A percentile compares a stretch with the other conserved stretches of the same genome.
phyloP scores from a whole-genome alignment of 2,329 filamentous ascomycete genomes.

The Penicillium sp. region DNA sequence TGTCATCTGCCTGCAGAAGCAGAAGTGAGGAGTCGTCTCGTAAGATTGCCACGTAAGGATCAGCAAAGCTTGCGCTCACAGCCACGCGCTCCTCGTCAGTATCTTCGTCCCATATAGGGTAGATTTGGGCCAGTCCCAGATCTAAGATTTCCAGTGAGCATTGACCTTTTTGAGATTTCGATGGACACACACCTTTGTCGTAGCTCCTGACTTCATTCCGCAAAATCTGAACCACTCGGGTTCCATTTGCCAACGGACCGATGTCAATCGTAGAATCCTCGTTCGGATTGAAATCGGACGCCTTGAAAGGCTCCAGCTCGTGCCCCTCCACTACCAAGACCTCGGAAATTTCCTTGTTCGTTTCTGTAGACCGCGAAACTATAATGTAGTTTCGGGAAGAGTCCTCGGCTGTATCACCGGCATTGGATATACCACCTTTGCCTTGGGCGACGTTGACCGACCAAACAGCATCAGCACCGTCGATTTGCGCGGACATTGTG shows the following conservation, averaged over 20 bases:
- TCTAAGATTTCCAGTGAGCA: constrained; percentile 47
- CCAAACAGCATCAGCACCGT: constrained; percentile 73
- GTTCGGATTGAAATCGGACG: constrained; percentile 85
- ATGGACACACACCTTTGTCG: constrained; percentile 64
- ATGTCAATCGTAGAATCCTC: constrained; percentile 83
- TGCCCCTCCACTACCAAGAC: constrained; percentile 70
- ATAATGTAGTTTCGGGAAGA: constrained; percentile 68
- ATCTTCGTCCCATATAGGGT: constrained; percentile 88
- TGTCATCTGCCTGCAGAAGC: constrained; percentile 71
- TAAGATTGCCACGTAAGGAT: constrained; percentile 77
- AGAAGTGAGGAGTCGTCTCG: constrained; percentile 77
- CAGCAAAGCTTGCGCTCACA: constrained; percentile 73
- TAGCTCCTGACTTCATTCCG: constrained; percentile 85
- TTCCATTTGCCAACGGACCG: constrained; percentile 72
- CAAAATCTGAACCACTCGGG: constrained; percentile 78
- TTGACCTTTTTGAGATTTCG: constrained; percentile 4
- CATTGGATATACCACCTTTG: constrained; percentile 44
- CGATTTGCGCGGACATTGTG: constrained; percentile 64
- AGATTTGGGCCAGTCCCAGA: constrained; percentile 80
- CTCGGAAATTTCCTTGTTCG: constrained; percentile 68
- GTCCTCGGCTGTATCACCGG: constrained; percentile 50
- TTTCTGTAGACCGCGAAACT: constrained; percentile 61
- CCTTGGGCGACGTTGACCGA: constrained; percentile 55
- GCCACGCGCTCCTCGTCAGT: constrained; percentile 70
- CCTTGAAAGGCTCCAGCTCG: constrained; percentile 67